Evolutionary conservation across 148 eudicot species (phyloP).

Genomic region (Chenopodium berlandieri): DNA sequence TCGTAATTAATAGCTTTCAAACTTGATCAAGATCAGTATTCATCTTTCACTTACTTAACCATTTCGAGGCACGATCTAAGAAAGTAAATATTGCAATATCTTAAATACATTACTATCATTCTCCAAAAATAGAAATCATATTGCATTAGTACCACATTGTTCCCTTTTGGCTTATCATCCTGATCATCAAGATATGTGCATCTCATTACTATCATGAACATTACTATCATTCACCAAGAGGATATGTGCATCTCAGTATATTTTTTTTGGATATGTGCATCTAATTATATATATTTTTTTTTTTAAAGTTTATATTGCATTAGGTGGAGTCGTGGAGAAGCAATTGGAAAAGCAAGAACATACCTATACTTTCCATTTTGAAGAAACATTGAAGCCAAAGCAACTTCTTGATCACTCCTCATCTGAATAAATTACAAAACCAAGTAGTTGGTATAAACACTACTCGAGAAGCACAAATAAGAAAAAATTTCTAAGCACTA

Average conservation of each 20-base stretch:
- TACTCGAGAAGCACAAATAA: conserved; percentile 1
- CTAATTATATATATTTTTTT: no score
- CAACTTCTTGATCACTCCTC: conserved; percentile 71
- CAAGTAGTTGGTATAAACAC: not conserved
- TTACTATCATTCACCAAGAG: no score
- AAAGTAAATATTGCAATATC: not conserved
- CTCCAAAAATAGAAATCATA: not conserved
- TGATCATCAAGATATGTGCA: conserved; percentile 54
- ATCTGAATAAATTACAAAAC: conserved; percentile 42
- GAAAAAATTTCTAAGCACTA: not conserved
- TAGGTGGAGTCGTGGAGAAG: not conserved
- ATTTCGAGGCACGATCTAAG: not conserved
- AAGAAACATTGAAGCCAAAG: conserved; percentile 56
- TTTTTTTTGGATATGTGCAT: no score
- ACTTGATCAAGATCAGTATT: not conserved
- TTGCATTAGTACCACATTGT: conserved; percentile 37
- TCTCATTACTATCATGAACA: no score
- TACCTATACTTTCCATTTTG: conserved; percentile 64
- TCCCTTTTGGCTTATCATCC: conserved; percentile 64
- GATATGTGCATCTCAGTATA: no score
- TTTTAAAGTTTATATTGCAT: not conserved
- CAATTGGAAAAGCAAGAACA: not conserved
- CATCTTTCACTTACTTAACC: not conserved
- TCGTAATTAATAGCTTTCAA: not conserved
- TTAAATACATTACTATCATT: not conserved